These are phyloP conservation scores for Lichtheimia corymbifera DNA, from an alignment of 371 early-diverging fungal genomes.

Conservation along the genomic window DNA sequence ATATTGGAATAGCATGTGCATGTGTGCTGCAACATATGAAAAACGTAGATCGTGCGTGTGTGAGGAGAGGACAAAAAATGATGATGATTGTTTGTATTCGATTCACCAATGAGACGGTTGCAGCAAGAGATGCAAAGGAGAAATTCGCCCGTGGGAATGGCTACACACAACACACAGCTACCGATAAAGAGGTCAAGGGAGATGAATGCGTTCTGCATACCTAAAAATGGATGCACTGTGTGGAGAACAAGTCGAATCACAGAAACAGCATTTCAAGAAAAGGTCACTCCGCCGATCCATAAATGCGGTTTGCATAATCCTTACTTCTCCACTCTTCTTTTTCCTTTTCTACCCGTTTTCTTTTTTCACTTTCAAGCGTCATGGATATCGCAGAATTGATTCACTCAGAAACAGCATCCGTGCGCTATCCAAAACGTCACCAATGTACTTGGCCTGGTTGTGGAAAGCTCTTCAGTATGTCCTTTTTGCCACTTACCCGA, in stretches of 20 bases:
- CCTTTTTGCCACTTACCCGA: not conserved
- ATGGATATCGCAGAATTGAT: constrained; percentile 71
- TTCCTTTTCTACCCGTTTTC: not conserved
- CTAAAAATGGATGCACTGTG: constrained; percentile 2
- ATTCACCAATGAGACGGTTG: no score
- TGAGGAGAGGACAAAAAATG: no score
- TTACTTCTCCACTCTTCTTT: not conserved
- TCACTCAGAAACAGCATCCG: constrained; percentile 40
- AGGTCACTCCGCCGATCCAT: constrained; percentile 11
- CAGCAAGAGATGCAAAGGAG: no score
- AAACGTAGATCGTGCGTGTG: no score
- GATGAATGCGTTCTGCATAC: not conserved
- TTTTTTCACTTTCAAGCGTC: not conserved
- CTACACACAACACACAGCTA: no score
- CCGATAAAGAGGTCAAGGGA: no score
- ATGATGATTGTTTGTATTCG: no score
- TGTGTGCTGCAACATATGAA: no score
- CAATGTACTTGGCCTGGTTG: constrained; percentile 33
- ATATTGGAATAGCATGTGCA: no score
- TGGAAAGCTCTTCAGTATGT: constrained; percentile 34
- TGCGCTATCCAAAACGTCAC: constrained; percentile 23
- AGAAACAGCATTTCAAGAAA: not conserved
- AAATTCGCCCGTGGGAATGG: no score
- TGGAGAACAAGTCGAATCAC: constrained; percentile 6
- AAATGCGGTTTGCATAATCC: constrained; percentile 8